Base-by-base conservation (phyloP, 768 basidiomycete genomes). In the Psilocybe tampanensis region DNA sequence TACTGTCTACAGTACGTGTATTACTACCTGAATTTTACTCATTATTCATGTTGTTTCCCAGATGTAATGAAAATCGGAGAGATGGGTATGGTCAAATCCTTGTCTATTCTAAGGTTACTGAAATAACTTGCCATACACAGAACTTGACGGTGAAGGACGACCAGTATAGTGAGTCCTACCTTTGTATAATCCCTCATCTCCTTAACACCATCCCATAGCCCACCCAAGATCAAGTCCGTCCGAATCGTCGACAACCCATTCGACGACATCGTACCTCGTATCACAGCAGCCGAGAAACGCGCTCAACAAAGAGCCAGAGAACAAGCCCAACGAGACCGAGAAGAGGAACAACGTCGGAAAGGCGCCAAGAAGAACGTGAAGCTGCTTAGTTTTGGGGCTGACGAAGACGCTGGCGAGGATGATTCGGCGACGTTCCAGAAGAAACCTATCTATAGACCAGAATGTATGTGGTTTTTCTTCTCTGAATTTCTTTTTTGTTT, bases 161-260 rank as follows among this genome's bases (percentile, higher is more conserved):
- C 95, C 94, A 7, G 66, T 94, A 55, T 95, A 95, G 92, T 92
- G 61, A 52, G 88, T 77, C 41, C 21, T 22, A n/a, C 8, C 12
- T 19, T 34, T 15, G 18, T 21, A 39, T 34, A 36, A 18, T 18
- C 19, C 52, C 41, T 29, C 44, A n/a, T 15, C 41, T 47, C 47
- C 11, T 19, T 18, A 36, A 21, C 21, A 41, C 47, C 9, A 66
- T 11, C 1, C 7, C 21, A 29, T 63, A 95, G 94, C 62, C 94
- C 97, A 2, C 95, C 96, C 0, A 95, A 90, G 68, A 96, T 99
- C 69, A 90, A 87, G 64, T 82, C 83, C 1, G 80, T 96, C 24
- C 84, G 87, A 9, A 90, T 99, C 51, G 68, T 94, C 26, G 94
- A 97, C 52, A 96, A 98, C 67, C 96, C 97, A 0, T 98, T 97